Percentiles rank a stretch among this genome's conserved stretches.
Conservation (phyloP, 495 filamentous ascomycete species). For the Aspergillus hancockii region DNA sequence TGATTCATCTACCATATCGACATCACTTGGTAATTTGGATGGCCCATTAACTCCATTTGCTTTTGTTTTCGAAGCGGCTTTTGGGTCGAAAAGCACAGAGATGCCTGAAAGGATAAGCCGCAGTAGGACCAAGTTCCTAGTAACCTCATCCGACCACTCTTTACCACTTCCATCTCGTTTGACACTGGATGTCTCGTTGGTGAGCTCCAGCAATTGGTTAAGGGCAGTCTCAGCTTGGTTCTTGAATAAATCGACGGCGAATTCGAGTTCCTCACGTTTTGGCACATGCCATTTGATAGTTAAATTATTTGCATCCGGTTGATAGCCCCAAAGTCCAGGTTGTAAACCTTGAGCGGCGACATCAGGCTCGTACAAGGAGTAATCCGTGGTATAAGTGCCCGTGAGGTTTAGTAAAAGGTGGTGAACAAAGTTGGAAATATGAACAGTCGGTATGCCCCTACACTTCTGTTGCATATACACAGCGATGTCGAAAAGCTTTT, state of each 20-base stretch:
- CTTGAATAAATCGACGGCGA: conserved; percentile 85
- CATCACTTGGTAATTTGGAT: conserved; percentile 32
- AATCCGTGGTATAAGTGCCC: conserved; percentile 88
- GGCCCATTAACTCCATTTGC: conserved; percentile 22
- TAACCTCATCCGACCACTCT: conserved; percentile 97
- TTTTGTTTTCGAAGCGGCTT: conserved; percentile 56
- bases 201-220: conserved; percentile 69
- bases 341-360: conserved; percentile 57
- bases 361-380: conserved; percentile 75
- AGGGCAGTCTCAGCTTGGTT: conserved; percentile 72
- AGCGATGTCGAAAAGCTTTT: conserved; percentile 88
- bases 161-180: conserved; percentile 94
- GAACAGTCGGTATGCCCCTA: conserved; percentile 87
- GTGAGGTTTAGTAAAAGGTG: conserved; percentile 98
- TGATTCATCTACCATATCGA: conserved; percentile 42
- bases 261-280: conserved; percentile 73
- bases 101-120: conserved; percentile 85
- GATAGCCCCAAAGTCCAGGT: conserved; percentile 77
- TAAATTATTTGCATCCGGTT: conserved; percentile 67
- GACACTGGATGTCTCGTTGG: conserved; percentile 76
- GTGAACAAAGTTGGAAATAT: conserved; percentile 96
- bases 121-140: conserved; percentile 81
- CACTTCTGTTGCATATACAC: conserved; percentile 95
- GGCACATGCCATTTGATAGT: conserved; percentile 91
- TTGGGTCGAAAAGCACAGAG: conserved; percentile 82